Evolutionary conservation across 345 rosid species (phyloP), one percentile per base, ranked within the genome.

Genomic region (Euphorbia pulcherrima): DNA sequence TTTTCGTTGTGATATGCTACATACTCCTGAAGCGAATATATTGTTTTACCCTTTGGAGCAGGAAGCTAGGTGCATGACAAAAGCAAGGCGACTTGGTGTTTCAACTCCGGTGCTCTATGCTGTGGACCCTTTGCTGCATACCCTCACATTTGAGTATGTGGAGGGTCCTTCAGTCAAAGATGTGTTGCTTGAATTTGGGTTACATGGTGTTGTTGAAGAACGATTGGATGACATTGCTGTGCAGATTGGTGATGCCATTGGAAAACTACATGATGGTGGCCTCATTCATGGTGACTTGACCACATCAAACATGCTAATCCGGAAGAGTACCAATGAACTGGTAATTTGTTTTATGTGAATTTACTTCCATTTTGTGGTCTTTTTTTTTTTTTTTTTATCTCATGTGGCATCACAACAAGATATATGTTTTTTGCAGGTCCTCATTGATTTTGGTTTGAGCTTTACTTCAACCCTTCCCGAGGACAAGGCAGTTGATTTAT

Each of bases 61-160:
- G 99, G 99, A 70, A 33, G 94, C 98, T n/a, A 80, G 98, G 78
- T 92, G 98, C 79, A 85, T 85, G 96, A 87, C 98, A 8, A 95
- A 95, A 77, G 97, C 98, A 28, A 86, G 99, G 70, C 79, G 89
- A 67, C 89, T 95, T 14, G 97, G 97, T 10, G 96, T 90, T 55
- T 67, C 70, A 33, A 95, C 97, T 29, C 98, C 98, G 4, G 87
- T 83, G 47, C 81, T 88, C 46, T 95, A 85, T 53, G 88, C 88
- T 3, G 88, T 88, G 41, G 99, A 95, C 75, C 83, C 90, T 18
- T 72, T 82, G 62, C 60, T 82, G 70, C 94, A 90, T 61, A 71
- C 96, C 27, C 74, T 92, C 61, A 88, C 91, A n/a, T 90, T 95
- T 72, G 96, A 95, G 78, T 90, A 75, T 62, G 84, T 95, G 3